These are phyloP conservation scores for Tricharina praecox DNA, from an alignment of 495 filamentous ascomycete genomes.

Conservation along the genomic window DNA sequence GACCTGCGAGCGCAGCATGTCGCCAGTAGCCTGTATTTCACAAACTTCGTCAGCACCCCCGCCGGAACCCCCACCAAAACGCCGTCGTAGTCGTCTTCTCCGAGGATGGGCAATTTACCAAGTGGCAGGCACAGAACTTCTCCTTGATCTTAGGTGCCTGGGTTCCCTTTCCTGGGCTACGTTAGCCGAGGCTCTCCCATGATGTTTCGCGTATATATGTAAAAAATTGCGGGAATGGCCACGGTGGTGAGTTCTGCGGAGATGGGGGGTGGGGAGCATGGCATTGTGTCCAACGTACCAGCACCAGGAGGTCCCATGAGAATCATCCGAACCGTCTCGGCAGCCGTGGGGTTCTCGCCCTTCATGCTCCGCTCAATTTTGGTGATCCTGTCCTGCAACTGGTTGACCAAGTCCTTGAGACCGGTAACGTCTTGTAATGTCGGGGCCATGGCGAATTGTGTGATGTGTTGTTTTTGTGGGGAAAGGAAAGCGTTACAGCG, in stretches of 20 bases:
- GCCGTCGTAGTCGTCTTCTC: slow-evolving; percentile 8
- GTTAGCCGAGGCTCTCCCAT: slow-evolving; percentile 9
- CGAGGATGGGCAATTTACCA: slow-evolving; percentile 48
- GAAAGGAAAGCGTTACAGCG: too few relatives aligned
- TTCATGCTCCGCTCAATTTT: slow-evolving; percentile 71
- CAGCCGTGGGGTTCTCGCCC: slow-evolving; percentile 33
- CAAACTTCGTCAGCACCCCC: neutral
- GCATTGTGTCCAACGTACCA: slow-evolving; percentile 57
- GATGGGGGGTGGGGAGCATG: neutral
- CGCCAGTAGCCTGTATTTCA: slow-evolving; percentile 65
- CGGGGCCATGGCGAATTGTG: slow-evolving; percentile 51
- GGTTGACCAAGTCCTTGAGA: slow-evolving; percentile 35
- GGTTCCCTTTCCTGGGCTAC: slow-evolving; percentile 77
- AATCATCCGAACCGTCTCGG: slow-evolving; percentile 70
- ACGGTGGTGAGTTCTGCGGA: neutral
- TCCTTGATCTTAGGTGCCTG: slow-evolving; percentile 97
- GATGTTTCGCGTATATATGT: neutral
- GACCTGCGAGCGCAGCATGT: slow-evolving; percentile 98
- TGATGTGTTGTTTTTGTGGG: too few relatives aligned
- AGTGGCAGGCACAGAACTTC: slow-evolving; percentile 87
- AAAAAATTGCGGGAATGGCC: too few relatives aligned
- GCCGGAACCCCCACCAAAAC: slow-evolving; percentile 3
- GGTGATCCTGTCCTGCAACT: slow-evolving; percentile 58
- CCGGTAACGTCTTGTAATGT: slow-evolving; percentile 49
- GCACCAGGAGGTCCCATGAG: slow-evolving; percentile 95